Percentiles rank a stretch among this genome's conserved stretches.
Conservation (phyloP, 306 rosid genomes). For the Quercus parvula region DNA sequence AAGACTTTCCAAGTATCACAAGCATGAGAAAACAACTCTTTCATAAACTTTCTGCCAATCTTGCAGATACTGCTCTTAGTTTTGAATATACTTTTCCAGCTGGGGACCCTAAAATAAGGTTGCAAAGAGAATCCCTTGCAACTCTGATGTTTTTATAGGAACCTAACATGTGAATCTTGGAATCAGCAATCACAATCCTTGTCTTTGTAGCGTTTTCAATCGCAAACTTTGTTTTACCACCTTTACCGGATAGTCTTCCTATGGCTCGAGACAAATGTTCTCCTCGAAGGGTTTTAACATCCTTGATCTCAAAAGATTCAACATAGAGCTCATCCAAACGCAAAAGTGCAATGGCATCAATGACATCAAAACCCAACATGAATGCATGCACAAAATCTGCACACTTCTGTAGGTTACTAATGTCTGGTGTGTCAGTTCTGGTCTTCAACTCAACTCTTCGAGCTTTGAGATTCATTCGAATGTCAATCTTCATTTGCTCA, state of each 20-base stretch:
- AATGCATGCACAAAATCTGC: constrained; percentile 94
- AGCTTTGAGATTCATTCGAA: constrained; percentile 84
- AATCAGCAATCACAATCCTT: constrained; percentile 77
- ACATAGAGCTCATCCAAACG: constrained; percentile 87
- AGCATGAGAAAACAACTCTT: neutral
- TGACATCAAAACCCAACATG: constrained; percentile 82
- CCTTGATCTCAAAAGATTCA: constrained; percentile 90
- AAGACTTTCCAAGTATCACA: neutral
- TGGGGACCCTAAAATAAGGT: constrained; percentile 80
- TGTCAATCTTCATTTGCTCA: constrained; percentile 80
- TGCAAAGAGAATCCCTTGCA: constrained; percentile 86
- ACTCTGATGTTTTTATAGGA: constrained; percentile 76
- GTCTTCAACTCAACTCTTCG: constrained; percentile 83
- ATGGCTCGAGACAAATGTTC: constrained; percentile 91
- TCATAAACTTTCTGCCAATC: constrained; percentile 81
- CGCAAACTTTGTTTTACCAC: constrained; percentile 82
- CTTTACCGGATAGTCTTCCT: constrained; percentile 85
- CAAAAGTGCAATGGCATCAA: constrained; percentile 76
- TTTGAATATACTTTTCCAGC: constrained; percentile 86
- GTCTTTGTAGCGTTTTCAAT: constrained; percentile 88
- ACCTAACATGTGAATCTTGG: constrained; percentile 85
- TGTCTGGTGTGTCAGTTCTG: constrained; percentile 70
- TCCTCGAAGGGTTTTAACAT: constrained; percentile 74
- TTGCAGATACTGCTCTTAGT: constrained; percentile 70
- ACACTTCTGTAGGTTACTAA: constrained; percentile 77